phyloP scores from a whole-genome alignment of 257 asterid genomes.

The Capsicum rhomboideum region DNA sequence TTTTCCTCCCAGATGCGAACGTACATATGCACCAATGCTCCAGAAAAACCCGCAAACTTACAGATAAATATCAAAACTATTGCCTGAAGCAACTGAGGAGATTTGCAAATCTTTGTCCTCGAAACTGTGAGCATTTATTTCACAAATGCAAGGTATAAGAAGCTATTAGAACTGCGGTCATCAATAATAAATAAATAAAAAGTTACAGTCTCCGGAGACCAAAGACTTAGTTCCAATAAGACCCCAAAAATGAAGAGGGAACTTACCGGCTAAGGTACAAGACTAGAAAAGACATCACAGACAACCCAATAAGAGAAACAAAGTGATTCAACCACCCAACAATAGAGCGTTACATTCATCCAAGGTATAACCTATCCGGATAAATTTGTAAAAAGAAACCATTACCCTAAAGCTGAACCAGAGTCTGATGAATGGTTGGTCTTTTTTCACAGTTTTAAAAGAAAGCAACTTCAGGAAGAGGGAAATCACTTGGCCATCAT shows the following conservation, averaged over 20 bases:
- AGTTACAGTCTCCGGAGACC: not conserved
- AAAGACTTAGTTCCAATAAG: not conserved
- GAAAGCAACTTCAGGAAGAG: constrained; percentile 10
- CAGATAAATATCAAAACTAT: not conserved
- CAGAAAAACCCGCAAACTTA: too few species aligned
- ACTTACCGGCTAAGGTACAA: not conserved
- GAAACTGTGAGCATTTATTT: not conserved
- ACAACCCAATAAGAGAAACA: not conserved
- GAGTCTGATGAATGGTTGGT: constrained; percentile 3
- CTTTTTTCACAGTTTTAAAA: not conserved
- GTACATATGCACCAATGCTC: too few species aligned
- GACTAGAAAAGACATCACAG: not conserved
- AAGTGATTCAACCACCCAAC: constrained; percentile 25
- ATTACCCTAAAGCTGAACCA: constrained; percentile 10
- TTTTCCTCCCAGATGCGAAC: not conserved
- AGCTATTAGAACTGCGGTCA: not conserved
- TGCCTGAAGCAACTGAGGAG: not conserved
- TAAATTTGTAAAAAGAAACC: constrained; percentile 10
- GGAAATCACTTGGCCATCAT: constrained; percentile 53
- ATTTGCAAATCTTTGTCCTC: too few species aligned
- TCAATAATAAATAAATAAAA: not conserved
- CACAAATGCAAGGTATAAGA: not conserved
- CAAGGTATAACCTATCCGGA: constrained; percentile 15
- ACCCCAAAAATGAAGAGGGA: not conserved
- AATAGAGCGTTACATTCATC: constrained; percentile 21